phyloP scores from a whole-genome alignment of 371 early-diverging fungal species.

The Syncephalastrum racemosum region DNA sequence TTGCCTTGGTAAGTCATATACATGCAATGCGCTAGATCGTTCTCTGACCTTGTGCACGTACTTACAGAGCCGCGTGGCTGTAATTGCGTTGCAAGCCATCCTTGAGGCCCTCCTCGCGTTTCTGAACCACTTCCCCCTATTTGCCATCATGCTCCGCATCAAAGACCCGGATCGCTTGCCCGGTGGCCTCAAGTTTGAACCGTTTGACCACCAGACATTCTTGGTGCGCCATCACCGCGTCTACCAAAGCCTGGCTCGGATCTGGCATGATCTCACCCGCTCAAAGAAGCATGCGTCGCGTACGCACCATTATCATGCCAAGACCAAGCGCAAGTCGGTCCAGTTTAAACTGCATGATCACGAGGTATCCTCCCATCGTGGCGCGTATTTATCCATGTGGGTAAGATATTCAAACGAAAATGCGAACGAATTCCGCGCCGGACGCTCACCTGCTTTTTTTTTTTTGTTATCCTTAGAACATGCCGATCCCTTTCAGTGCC shows the following conservation, averaged over 20 bases:
- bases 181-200: conserved; percentile 54
- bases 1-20: conserved; percentile 65
- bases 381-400: conserved; percentile 40
- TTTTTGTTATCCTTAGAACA: conserved; percentile 32
- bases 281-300: conserved; percentile 1
- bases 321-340: too few relatives aligned
- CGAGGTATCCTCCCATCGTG: background rate
- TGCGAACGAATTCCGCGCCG: background rate
- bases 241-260: background rate
- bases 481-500: conserved; percentile 57
- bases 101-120: conserved; percentile 84
- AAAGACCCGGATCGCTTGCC: conserved; percentile 90
- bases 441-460: background rate
- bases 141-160: conserved; percentile 85
- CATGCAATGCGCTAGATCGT: background rate
- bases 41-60: background rate
- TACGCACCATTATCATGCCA: background rate
- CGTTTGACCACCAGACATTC: conserved; percentile 41
- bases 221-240: conserved; percentile 24
- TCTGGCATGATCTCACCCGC: too few relatives aligned
- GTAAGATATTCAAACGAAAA: conserved; percentile 12
- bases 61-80: conserved; percentile 68
- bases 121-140: conserved; percentile 93
- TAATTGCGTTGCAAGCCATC: conserved; percentile 76
- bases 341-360: too few relatives aligned